Base-by-base conservation (phyloP, 768 basidiomycete genomes). In the Ramaria rubella region DNA sequence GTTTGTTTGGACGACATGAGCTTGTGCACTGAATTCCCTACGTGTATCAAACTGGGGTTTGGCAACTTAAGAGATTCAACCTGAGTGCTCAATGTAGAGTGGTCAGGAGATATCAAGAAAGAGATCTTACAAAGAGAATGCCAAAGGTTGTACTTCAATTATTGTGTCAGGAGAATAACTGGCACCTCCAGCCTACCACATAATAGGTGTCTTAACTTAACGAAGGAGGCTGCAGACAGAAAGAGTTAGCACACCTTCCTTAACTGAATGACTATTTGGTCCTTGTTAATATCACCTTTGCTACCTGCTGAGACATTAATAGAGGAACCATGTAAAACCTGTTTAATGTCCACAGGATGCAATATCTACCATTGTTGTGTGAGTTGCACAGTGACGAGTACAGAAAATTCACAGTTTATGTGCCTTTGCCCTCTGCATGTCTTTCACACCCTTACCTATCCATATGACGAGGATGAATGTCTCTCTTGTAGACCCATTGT, bases 351-450 rank as follows among this genome's bases (percentile, higher is more conserved):
- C 61, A 88, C 87, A 24, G 84, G 66, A 66, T 97, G 94, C 3
- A 97, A 95, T 65, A 95, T 88, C 92, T 94, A 65, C 30, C 58
- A 60, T 54, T 62, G 61, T 61, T 57, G 43, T 48, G 9, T 42
- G 6, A 42, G 14, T 9, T 2, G 17, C 9, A 7, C 7, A 6
- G 23, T 2, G n/a, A 40, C 58, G 54, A 62, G 49, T n/a, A 15
- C 15, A 23, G 24, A 31, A 50, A 40, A 14, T 23, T 45, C n/a
- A n/a, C n/a, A 42, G 2, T 14, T 17, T 38, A 70, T 78, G 61
- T 57, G 90, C 89, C 83, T 92, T 94, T 42, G 86, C 94, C 73
- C 85, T 87, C 59, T 93, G 80, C 93, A 95, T 92, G 60, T 94
- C 79, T 73, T 91, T 93, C 72, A 90, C 89, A 40, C 73, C 70